Conservation (phyloP, 257 asterid genomes). For the Thymus quinquecostatus region DNA sequence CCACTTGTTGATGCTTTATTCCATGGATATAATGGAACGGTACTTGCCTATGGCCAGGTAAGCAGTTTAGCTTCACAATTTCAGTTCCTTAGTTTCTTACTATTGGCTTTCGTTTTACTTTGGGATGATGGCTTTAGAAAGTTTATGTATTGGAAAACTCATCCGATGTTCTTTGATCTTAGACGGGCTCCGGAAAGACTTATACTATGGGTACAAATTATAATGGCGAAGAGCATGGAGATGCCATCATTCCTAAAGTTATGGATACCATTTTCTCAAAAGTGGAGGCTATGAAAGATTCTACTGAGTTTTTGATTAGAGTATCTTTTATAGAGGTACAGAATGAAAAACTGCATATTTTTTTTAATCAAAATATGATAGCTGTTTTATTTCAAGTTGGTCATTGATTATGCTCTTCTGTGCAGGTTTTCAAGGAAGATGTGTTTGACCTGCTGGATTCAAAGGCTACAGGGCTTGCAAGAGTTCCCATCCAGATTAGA, state of each 20-base stretch:
- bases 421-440: constrained; percentile 94
- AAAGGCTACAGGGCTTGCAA: constrained; percentile 58
- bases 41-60: constrained; percentile 98
- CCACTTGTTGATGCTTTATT: constrained; percentile 83
- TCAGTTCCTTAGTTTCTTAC: not conserved
- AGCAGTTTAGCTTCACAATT: not conserved
- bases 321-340: constrained; percentile 95
- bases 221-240: constrained; percentile 77
- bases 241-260: constrained; percentile 84
- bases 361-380: not conserved
- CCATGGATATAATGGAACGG: constrained; percentile 91
- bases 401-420: constrained; percentile 8
- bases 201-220: constrained; percentile 98
- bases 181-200: constrained; percentile 99
- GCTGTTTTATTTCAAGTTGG: constrained; percentile 10
- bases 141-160: not conserved
- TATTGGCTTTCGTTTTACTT: not conserved
- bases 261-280: constrained; percentile 80
- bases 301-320: constrained; percentile 75
- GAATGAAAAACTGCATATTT: constrained; percentile 21
- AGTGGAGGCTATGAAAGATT: constrained; percentile 62
- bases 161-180: constrained; percentile 20
- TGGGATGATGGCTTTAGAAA: not conserved
- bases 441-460: constrained; percentile 85
- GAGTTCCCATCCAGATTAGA: constrained; percentile 92